These are phyloP conservation scores for Pseudocercospora fijiensis DNA, from an alignment of 2,329 filamentous ascomycete species.

Conservation along the genomic window DNA sequence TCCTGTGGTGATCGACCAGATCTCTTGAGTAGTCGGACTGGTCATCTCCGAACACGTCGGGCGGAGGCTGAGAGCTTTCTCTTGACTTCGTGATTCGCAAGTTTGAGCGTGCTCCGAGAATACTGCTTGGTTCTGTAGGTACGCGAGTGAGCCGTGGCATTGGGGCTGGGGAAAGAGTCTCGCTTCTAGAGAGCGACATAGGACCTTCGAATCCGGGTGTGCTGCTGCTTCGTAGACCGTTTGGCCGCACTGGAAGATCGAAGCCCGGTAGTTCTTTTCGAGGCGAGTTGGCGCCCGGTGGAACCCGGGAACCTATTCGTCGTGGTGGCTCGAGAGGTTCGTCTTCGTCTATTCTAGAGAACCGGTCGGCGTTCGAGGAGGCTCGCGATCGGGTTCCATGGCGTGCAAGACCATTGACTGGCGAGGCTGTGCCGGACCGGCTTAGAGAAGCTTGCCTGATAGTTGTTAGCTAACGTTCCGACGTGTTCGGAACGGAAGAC, in stretches of 20 bases:
- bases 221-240: constrained; percentile 52
- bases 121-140: constrained; percentile 55
- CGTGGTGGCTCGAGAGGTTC: constrained; percentile 53
- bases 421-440: constrained; percentile 32
- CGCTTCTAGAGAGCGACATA: constrained; percentile 38
- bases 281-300: constrained; percentile 45
- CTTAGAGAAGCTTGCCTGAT: constrained; percentile 22
- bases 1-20: constrained; percentile 38
- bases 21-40: constrained; percentile 48
- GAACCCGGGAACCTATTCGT: constrained; percentile 52
- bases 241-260: constrained; percentile 50
- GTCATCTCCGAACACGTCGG: constrained; percentile 54
- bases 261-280: constrained; percentile 44
- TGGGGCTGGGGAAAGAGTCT: constrained; percentile 50
- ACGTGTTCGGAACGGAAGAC: constrained; percentile 39
- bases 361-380: constrained; percentile 58
- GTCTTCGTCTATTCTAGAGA: constrained; percentile 55
- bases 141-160: constrained; percentile 52
- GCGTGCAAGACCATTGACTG: constrained; percentile 28
- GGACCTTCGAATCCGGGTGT: constrained; percentile 54
- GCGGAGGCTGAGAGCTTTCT: constrained; percentile 14
- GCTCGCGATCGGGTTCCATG: constrained; percentile 55
- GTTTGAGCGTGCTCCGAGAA: constrained; percentile 50
- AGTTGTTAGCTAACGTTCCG: background rate
- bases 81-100: constrained; percentile 43